A percentile compares a stretch with the other conserved stretches of the same genome.
These are phyloP conservation scores for Thuja plicata DNA, from an alignment of 83 land plant genomes.

Conservation along the genomic window DNA sequence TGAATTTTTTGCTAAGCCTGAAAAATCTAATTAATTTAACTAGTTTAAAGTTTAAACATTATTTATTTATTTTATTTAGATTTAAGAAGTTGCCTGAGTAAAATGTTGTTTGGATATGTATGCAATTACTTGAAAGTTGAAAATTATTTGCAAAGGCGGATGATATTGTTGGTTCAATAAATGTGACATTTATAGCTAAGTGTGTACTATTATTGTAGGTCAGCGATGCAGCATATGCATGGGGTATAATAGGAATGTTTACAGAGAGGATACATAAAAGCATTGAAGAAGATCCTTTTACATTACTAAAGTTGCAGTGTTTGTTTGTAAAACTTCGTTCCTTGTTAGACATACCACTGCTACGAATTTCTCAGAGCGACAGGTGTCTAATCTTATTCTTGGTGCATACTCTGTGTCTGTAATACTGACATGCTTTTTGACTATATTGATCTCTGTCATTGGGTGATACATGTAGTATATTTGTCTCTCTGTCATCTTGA, in stretches of 20 bases:
- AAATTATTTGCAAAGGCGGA: not conserved
- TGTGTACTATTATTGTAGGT: conserved; percentile 19
- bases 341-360: conserved; percentile 42
- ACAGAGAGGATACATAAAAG: conserved; percentile 39
- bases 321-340: conserved; percentile 48
- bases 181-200: not conserved
- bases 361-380: conserved; percentile 42
- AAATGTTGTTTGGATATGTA: not conserved
- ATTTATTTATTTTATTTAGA: not conserved
- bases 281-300: conserved; percentile 43
- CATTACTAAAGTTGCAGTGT: conserved; percentile 43
- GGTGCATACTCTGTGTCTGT: not conserved
- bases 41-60: not conserved
- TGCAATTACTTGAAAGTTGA: not conserved
- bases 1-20: not conserved
- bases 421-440: not conserved
- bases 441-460: not conserved
- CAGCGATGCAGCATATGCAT: conserved; percentile 49
- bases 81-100: not conserved
- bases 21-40: not conserved
- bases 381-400: conserved; percentile 20
- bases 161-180: not conserved
- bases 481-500: not conserved
- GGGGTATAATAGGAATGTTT: conserved; percentile 46
- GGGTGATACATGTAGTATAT: not conserved